Evolutionary conservation across 169 alveolate species (phyloP).

Genomic region (Cryptosporidium ryanae): DNA sequence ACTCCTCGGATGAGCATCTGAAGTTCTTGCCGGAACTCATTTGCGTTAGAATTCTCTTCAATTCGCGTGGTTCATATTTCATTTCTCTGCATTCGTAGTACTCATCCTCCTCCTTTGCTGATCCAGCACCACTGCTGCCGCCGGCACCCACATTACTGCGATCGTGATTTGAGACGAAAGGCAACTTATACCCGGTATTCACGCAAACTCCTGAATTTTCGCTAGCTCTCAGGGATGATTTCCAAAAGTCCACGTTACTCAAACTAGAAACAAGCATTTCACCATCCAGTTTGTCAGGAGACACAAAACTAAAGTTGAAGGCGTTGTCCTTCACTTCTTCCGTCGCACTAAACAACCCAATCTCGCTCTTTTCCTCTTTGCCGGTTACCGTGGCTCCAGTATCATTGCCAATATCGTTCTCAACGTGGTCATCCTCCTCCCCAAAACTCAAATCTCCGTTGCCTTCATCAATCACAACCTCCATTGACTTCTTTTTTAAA

Average conservation of each 20-base stretch:
- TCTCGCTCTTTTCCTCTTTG: no score
- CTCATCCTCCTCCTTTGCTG: slow-evolving; percentile 20
- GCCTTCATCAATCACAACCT: background rate
- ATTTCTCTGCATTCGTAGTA: slow-evolving; percentile 51
- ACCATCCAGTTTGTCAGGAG: background rate
- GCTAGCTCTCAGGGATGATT: slow-evolving; percentile 5
- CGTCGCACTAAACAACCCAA: no score
- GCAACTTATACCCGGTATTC: no score
- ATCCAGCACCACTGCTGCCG: background rate
- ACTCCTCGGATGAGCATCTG: slow-evolving; percentile 3
- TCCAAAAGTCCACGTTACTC: slow-evolving; percentile 29
- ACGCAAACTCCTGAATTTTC: background rate
- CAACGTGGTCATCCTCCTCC: background rate
- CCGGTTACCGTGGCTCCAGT: no score
- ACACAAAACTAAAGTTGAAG: background rate
- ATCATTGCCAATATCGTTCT: no score
- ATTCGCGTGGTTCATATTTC: slow-evolving; percentile 4
- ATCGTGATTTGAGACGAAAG: no score
- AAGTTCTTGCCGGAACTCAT: slow-evolving; percentile 1
- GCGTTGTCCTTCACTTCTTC: no score
- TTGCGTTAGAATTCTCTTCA: slow-evolving; percentile 40
- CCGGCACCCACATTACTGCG: no score
- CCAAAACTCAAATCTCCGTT: slow-evolving; percentile 5
- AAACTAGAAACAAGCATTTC: slow-evolving; percentile 12
- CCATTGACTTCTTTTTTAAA: background rate